Evolutionary conservation across 1,284 basidiomycete genomes (phyloP).

Genomic region (Schizopora paradoxa): DNA sequence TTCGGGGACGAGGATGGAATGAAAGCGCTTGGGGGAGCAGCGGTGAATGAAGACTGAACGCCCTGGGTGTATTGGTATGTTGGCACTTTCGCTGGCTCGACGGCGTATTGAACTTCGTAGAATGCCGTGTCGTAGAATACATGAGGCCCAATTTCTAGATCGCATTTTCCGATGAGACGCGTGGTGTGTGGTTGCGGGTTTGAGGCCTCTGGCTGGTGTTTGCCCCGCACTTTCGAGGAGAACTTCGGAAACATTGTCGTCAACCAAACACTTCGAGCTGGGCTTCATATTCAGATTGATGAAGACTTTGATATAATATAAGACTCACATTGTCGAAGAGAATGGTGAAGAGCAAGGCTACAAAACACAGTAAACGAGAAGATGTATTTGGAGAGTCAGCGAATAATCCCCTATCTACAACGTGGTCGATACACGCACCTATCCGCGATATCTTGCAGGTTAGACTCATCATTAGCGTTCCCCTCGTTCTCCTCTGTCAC

Average conservation of each 20-base stretch:
- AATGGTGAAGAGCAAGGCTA: conserved; percentile 54
- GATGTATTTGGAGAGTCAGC: too few relatives aligned
- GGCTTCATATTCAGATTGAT: too few relatives aligned
- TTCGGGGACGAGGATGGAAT: conserved; percentile 13
- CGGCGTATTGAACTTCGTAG: conserved; percentile 58
- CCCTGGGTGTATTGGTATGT: background rate
- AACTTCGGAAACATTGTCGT: conserved; percentile 66
- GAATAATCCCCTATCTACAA: background rate
- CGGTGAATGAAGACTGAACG: too few relatives aligned
- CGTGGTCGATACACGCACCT: conserved; percentile 38
- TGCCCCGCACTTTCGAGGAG: conserved; percentile 51
- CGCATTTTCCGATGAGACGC: conserved; percentile 56
- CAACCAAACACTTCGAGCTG: conserved; percentile 67
- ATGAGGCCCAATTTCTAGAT: conserved; percentile 68
- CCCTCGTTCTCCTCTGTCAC: conserved; percentile 34
- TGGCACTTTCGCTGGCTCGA: background rate
- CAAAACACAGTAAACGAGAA: conserved; percentile 22
- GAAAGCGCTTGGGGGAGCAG: background rate
- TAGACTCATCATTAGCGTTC: conserved; percentile 19
- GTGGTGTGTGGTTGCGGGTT: conserved; percentile 58
- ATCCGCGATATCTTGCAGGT: conserved; percentile 44
- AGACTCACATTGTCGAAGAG: conserved; percentile 61
- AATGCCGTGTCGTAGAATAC: conserved; percentile 57
- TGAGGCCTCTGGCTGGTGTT: conserved; percentile 42
- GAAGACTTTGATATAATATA: background rate